Base-by-base conservation (phyloP, 169 alveolate species). In the Amoebophrya sp. region DNA sequence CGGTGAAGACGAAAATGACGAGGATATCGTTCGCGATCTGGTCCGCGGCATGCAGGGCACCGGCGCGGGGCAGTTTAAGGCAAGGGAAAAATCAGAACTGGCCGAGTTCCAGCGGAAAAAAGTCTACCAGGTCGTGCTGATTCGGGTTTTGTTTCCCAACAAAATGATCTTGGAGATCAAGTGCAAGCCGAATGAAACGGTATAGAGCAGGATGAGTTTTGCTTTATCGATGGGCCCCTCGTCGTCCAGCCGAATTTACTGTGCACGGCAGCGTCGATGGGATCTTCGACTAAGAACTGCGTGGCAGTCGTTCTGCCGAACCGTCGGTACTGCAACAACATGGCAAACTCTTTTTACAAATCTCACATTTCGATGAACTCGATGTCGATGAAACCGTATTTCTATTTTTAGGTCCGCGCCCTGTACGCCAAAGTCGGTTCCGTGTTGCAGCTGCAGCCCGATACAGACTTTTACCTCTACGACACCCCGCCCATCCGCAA, bases 401-500 rank as follows among this genome's bases (percentile, higher is more conserved):
- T 66, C 83, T 3, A 66, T 25, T 25, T 25, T 25, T 25, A 66
- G 83, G 83, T 66, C 7, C 1, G 18, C 2, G 83, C 83, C 32
- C 32, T 66, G 29, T 66, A 66, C 83, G 10, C 2, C 35, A 66
- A 66, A 25, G 83, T 66, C 10, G 83, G 10, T 0, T 1, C 12
- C 29, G 35, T 66, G 29, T 25, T 66, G 10, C 83, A 25, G 83
- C 35, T 66, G 35, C 7, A 66, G 10, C 39, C 83, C 39, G 83
- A 66, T 25, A 66, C 35, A 0, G 83, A 66, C 32, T 66, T 66
- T 66, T 66, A 66, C 83, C 83, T 66, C 83, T 66, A 66, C 35
- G 83, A 66, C 83, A 66, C 83, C 7, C 83, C 83, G 12, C 83
- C 83, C 29, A 66, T 66, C 29, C 83, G 83, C 29, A 66, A 66